These are phyloP conservation scores for Ophiosphaerella herpotricha DNA, from an alignment of 2,329 filamentous ascomycete species.

Conservation along the genomic window DNA sequence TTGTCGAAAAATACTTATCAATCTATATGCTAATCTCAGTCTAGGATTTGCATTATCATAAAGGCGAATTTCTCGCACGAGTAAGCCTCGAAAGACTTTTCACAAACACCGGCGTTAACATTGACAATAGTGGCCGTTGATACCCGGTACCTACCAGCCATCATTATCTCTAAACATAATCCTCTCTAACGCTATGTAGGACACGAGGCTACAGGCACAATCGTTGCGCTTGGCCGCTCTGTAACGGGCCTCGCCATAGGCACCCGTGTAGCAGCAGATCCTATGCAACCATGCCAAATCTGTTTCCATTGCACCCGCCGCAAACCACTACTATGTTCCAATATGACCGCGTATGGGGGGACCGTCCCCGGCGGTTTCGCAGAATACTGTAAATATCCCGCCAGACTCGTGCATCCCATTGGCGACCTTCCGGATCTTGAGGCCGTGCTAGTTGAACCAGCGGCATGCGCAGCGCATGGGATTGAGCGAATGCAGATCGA, in stretches of 20 bases:
- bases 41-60: slow-evolving; percentile 34
- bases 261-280: slow-evolving; percentile 65
- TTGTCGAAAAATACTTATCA: neutral
- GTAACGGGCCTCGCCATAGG: slow-evolving; percentile 65
- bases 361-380: slow-evolving; percentile 73
- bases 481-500: slow-evolving; percentile 70
- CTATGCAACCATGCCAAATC: slow-evolving; percentile 69
- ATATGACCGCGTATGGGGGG: slow-evolving; percentile 70
- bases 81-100: neutral
- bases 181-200: slow-evolving; percentile 43
- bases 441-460: slow-evolving; percentile 71
- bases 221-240: slow-evolving; percentile 63
- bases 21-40: neutral
- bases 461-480: slow-evolving; percentile 72
- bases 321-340: slow-evolving; percentile 69
- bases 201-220: slow-evolving; percentile 69
- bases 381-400: slow-evolving; percentile 66
- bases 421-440: slow-evolving; percentile 70
- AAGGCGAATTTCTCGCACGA: slow-evolving; percentile 30
- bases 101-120: neutral
- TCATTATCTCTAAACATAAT: neutral
- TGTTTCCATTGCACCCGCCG: slow-evolving; percentile 76
- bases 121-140: slow-evolving; percentile 22
- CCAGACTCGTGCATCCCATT: slow-evolving; percentile 66
- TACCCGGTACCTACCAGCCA: slow-evolving; percentile 20